phyloP scores from a whole-genome alignment of 257 asterid species.

The Gardenia jasminoides region DNA sequence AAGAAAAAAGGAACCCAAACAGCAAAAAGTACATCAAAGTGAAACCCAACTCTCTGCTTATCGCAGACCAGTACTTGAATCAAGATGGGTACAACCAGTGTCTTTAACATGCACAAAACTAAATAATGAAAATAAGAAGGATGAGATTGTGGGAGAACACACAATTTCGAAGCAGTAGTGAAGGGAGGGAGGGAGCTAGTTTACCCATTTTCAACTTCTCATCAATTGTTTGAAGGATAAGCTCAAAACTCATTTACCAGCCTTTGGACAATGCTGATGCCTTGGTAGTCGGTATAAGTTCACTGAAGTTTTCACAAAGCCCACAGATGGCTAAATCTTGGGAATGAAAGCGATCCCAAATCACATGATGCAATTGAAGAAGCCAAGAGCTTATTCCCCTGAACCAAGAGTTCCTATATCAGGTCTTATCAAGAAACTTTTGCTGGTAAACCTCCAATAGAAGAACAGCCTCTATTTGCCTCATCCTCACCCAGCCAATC shows the following conservation, averaged over 20 bases:
- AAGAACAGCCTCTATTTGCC: not conserved
- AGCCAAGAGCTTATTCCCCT: not conserved
- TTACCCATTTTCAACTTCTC: not conserved
- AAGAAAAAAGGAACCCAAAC: not conserved
- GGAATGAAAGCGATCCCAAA: not conserved
- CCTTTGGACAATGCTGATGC: not conserved
- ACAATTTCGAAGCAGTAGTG: not conserved
- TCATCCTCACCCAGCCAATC: not conserved
- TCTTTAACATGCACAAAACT: not conserved
- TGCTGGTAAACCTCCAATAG: not conserved
- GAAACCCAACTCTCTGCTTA: not conserved
- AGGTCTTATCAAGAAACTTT: not conserved
- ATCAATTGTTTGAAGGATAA: not conserved
- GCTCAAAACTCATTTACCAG: not conserved
- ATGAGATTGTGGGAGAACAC: not conserved
- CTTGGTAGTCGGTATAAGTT: conserved; percentile 2
- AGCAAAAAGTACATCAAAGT: not conserved
- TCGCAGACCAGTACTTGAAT: not conserved
- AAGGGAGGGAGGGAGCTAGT: not conserved
- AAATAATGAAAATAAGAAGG: not conserved
- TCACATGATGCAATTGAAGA: not conserved
- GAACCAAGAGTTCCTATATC: not conserved
- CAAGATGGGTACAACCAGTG: not conserved
- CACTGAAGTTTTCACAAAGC: not conserved
- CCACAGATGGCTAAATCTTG: not conserved